Conservation (phyloP, 352 stramenopile species). For the Phytophthora fragariae region DNA sequence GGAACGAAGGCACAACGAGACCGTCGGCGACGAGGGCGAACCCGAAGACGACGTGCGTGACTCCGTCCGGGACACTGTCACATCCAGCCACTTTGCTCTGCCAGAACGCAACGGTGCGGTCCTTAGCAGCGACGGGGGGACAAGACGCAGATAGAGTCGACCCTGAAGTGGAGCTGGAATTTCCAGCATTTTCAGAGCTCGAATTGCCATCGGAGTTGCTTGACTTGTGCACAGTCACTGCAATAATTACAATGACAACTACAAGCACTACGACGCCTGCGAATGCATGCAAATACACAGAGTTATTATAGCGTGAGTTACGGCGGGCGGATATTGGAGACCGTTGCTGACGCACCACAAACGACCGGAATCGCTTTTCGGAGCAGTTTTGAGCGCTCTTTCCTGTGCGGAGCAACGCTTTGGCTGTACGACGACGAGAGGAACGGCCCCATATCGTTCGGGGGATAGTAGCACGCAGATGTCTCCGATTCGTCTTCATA, state of each 20-base stretch:
- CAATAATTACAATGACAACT: conserved; percentile 49
- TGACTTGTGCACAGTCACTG: conserved; percentile 42
- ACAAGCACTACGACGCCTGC: conserved; percentile 41
- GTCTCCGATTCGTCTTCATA: conserved; percentile 39
- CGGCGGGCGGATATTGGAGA: background rate
- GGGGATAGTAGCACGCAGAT: conserved; percentile 40
- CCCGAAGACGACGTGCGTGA: conserved; percentile 80
- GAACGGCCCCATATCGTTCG: conserved; percentile 38
- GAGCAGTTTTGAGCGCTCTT: conserved; percentile 31
- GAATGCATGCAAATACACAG: background rate
- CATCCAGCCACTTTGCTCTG: conserved; percentile 80
- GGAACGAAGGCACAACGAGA: conserved; percentile 60
- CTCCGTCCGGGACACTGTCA: conserved; percentile 69
- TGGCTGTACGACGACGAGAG: conserved; percentile 38
- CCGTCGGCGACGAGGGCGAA: conserved; percentile 75
- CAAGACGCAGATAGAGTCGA: conserved; percentile 25
- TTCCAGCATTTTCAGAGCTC: conserved; percentile 9
- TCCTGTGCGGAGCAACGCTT: conserved; percentile 30
- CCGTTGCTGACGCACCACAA: conserved; percentile 27
- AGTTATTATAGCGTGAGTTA: background rate
- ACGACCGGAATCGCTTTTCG: conserved; percentile 31
- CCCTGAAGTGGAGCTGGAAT: conserved; percentile 17
- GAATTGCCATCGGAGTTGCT: conserved; percentile 12
- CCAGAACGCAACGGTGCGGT: conserved; percentile 84
- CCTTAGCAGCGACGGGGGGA: conserved; percentile 42